phyloP scores from a whole-genome alignment of 2,329 filamentous ascomycete species.

The Lojkania enalia region DNA sequence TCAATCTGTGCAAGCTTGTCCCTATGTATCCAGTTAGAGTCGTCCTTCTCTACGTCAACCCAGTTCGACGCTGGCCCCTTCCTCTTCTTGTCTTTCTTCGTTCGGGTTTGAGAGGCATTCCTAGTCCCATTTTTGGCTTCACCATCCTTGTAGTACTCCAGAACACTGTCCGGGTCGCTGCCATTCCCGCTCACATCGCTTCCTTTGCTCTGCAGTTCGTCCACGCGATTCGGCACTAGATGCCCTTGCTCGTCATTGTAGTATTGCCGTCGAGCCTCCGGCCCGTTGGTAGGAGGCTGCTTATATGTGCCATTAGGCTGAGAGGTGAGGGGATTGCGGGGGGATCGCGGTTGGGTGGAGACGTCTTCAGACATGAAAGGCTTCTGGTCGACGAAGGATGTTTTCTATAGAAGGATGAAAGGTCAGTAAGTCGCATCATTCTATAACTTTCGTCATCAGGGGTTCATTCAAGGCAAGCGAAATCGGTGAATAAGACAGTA shows the following conservation, averaged over 20 bases:
- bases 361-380: constrained; percentile 43
- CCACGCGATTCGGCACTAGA: constrained; percentile 40
- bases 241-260: constrained; percentile 29
- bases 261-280: constrained; percentile 33
- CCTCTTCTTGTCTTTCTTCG: constrained; percentile 33
- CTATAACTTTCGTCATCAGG: background rate
- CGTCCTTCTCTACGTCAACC: constrained; percentile 49
- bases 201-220: constrained; percentile 44
- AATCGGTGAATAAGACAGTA: constrained; percentile 4
- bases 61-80: constrained; percentile 22
- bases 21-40: constrained; percentile 81
- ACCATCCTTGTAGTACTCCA: constrained; percentile 49
- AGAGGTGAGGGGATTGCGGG: constrained; percentile 38
- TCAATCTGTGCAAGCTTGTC: constrained; percentile 84
- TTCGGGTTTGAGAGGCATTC: constrained; percentile 11
- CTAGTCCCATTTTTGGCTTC: constrained; percentile 17
- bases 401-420: constrained; percentile 25
- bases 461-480: background rate
- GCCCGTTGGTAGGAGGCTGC: constrained; percentile 32
- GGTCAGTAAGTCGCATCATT: constrained; percentile 24
- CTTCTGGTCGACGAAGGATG: constrained; percentile 32
- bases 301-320: constrained; percentile 41
- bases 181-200: constrained; percentile 48
- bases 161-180: constrained; percentile 52
- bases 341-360: constrained; percentile 26